phyloP scores from a whole-genome alignment of 2,329 filamentous ascomycete genomes.

The Colletotrichum endophyticum region DNA sequence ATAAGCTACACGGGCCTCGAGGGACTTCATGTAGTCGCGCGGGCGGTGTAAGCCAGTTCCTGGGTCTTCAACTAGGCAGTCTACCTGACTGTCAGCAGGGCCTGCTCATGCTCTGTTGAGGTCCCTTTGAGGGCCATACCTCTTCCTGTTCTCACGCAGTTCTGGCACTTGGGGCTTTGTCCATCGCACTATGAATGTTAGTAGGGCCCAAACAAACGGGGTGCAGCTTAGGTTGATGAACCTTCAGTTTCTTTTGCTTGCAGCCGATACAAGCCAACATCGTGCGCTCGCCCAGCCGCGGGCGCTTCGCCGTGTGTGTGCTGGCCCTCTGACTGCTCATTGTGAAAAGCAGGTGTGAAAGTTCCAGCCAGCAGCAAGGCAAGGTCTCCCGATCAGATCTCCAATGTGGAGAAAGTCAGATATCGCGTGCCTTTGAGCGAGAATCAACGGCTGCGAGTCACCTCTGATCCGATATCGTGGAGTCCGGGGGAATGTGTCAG shows the following conservation, averaged over 20 bases:
- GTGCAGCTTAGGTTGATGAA: neutral
- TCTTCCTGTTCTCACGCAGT: conserved; percentile 25
- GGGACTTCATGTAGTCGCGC: conserved; percentile 34
- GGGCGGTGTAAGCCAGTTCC: conserved; percentile 36
- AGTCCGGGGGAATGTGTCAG: neutral
- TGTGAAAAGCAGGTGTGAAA: neutral
- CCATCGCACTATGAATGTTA: conserved; percentile 23
- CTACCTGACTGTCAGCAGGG: neutral
- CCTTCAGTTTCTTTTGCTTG: conserved; percentile 31
- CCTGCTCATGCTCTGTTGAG: neutral
- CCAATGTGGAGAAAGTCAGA: neutral
- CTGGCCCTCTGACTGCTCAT: neutral
- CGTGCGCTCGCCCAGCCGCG: conserved; percentile 27
- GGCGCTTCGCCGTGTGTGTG: conserved; percentile 18
- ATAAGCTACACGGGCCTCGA: conserved; percentile 30
- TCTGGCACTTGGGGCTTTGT: conserved; percentile 29
- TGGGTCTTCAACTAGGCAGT: conserved; percentile 39
- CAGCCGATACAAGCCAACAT: conserved; percentile 29
- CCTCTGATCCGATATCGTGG: neutral
- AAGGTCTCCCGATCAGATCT: neutral
- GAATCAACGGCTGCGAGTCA: neutral
- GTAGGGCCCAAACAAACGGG: fast-evolving
- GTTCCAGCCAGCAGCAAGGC: neutral
- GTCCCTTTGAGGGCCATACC: neutral
- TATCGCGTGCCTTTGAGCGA: neutral